Conservation (phyloP, 805 yeast genomes). For the Nadsonia fulvescens region DNA sequence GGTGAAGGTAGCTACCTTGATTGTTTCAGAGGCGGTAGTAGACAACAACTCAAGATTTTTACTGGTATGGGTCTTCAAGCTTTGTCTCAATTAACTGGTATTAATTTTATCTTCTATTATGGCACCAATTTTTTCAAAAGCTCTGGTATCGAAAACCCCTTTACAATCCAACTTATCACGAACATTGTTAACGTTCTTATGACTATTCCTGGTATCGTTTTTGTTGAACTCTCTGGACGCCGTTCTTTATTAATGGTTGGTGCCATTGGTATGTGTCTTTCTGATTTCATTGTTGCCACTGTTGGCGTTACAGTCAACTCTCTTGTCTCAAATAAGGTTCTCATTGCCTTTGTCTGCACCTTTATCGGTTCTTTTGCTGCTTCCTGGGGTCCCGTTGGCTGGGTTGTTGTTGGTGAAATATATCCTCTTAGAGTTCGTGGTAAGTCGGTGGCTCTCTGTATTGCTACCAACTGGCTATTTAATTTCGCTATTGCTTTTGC, state of each 20-base stretch:
- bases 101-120: slow-evolving; percentile 77
- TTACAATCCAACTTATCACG: slow-evolving; percentile 46
- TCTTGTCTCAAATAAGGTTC: slow-evolving; percentile 29
- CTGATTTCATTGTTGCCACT: slow-evolving; percentile 51
- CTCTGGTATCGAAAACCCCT: slow-evolving; percentile 47
- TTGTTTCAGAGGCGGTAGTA: slow-evolving; percentile 38
- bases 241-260: slow-evolving; percentile 47
- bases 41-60: slow-evolving; percentile 21
- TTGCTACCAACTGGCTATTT: slow-evolving; percentile 53
- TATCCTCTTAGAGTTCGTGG: slow-evolving; percentile 52
- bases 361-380: slow-evolving; percentile 39
- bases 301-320: slow-evolving; percentile 22
- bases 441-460: slow-evolving; percentile 41
- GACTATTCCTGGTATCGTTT: slow-evolving; percentile 66
- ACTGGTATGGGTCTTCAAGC: slow-evolving; percentile 32
- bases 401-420: slow-evolving; percentile 55
- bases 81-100: slow-evolving; percentile 78
- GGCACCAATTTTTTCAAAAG: slow-evolving; percentile 65
- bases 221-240: slow-evolving; percentile 72
- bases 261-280: slow-evolving; percentile 54
- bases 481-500: slow-evolving; percentile 17
- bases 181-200: slow-evolving; percentile 40
- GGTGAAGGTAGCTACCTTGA: slow-evolving; percentile 27
- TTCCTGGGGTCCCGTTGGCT: slow-evolving; percentile 36
- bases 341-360: slow-evolving; percentile 33